Evolutionary conservation across 148 eudicot species (phyloP).

Genomic region (Chenopodium album): DNA sequence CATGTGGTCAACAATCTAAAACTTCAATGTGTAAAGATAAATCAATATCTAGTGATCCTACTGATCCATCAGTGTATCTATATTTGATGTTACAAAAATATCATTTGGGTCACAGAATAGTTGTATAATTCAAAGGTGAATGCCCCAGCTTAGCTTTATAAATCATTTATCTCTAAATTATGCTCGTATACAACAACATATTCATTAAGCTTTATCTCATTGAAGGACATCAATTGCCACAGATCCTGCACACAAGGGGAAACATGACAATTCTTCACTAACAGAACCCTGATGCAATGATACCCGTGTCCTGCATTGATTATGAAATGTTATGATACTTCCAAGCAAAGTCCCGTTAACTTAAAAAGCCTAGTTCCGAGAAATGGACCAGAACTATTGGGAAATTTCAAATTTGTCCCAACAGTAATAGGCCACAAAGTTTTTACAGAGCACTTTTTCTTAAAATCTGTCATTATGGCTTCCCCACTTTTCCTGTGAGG

Average conservation of each 20-base stretch:
- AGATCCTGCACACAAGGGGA: neutral
- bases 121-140: neutral
- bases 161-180: neutral
- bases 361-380: neutral
- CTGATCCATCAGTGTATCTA: neutral
- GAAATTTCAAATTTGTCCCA: neutral
- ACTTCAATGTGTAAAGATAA: neutral
- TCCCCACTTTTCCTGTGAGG: neutral
- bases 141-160: neutral
- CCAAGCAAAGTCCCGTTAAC: neutral
- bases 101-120: neutral
- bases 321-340: neutral
- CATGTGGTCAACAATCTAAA: neutral
- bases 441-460: neutral
- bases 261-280: neutral
- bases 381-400: neutral
- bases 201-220: neutral
- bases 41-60: neutral
- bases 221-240: neutral
- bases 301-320: neutral
- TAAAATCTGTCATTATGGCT: neutral
- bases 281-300: neutral
- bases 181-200: neutral
- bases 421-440: neutral
- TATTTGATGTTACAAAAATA: neutral